A percentile compares a stretch with the other conserved stretches of the same genome.
Conservation (phyloP, 257 asterid species). For the Nicotiana paniculata region DNA sequence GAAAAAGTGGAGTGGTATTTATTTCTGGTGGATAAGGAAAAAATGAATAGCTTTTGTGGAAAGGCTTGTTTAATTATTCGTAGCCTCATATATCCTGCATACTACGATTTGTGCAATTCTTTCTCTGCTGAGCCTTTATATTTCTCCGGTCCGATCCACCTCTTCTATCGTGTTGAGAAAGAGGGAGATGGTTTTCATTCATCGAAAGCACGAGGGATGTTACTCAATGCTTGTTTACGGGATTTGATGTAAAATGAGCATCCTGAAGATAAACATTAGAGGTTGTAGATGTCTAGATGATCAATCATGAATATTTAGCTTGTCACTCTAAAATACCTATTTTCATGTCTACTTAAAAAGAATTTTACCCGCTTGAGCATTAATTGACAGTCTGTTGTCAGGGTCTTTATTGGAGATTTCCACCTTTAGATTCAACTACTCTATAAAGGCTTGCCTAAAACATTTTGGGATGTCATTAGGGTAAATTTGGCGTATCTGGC, state of each 20-base stretch:
- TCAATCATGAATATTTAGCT: neutral
- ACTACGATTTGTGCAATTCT: neutral
- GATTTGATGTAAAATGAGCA: neutral
- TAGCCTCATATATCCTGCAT: neutral
- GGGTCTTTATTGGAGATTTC: neutral
- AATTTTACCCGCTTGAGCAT: neutral
- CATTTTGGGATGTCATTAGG: neutral
- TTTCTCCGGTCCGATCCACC: neutral
- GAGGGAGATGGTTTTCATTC: neutral
- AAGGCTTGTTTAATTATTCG: neutral
- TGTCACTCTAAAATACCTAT: neutral
- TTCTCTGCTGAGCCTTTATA: neutral
- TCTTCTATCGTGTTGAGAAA: neutral
- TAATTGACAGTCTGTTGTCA: neutral
- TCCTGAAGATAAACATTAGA: neutral
- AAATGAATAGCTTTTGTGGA: neutral
- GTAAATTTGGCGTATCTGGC: neutral
- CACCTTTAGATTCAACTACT: neutral
- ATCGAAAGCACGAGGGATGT: neutral
- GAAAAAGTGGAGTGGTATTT: neutral
- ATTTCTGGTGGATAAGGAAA: neutral
- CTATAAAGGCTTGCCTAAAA: neutral
- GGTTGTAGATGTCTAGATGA: constrained; percentile 1
- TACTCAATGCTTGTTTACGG: neutral
- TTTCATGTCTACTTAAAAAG: neutral